A percentile compares a stretch with the other conserved stretches of the same genome.
phyloP scores from a whole-genome alignment of 2,329 filamentous ascomycete species.

The Thielaviopsis ethacetica region DNA sequence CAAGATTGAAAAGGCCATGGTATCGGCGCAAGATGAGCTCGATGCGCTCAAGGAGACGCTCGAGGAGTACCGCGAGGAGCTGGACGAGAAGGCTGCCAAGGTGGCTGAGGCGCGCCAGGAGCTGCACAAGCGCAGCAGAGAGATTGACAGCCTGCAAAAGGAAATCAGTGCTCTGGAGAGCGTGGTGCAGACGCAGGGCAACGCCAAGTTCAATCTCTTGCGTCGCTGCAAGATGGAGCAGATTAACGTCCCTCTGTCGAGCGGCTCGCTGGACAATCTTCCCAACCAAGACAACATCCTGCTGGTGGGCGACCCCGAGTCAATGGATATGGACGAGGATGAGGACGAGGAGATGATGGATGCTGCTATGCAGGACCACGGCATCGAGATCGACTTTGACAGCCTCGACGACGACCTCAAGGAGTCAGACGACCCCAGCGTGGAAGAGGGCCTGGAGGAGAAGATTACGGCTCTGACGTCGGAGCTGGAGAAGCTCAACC shows the following conservation, averaged over 20 bases:
- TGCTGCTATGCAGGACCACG: constrained; percentile 68
- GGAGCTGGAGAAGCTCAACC: constrained; percentile 85
- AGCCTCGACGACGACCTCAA: constrained; percentile 68
- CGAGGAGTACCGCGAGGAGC: constrained; percentile 49
- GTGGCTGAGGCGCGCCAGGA: constrained; percentile 66
- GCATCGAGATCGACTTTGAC: constrained; percentile 78
- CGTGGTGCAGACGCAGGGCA: constrained; percentile 70
- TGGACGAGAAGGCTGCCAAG: constrained; percentile 53
- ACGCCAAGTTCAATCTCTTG: constrained; percentile 68
- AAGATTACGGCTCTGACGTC: constrained; percentile 56
- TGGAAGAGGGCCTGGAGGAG: constrained; percentile 63
- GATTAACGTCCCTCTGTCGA: constrained; percentile 63
- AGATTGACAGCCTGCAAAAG: constrained; percentile 58
- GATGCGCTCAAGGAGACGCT: constrained; percentile 59
- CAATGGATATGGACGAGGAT: constrained; percentile 75
- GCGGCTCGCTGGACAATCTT: constrained; percentile 66
- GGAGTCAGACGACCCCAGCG: constrained; percentile 51
- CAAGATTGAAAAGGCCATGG: constrained; percentile 55
- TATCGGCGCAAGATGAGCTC: constrained; percentile 57
- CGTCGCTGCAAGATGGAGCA: constrained; percentile 88
- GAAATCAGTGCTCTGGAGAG: constrained; percentile 67
- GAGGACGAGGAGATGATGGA: constrained; percentile 40
- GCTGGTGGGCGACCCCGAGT: constrained; percentile 61
- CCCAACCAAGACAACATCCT: constrained; percentile 68
- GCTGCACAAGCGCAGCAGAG: constrained; percentile 68